Evolutionary conservation across 2,329 filamentous ascomycete species (phyloP).

Genomic region (Basipetospora chlamydospora): DNA sequence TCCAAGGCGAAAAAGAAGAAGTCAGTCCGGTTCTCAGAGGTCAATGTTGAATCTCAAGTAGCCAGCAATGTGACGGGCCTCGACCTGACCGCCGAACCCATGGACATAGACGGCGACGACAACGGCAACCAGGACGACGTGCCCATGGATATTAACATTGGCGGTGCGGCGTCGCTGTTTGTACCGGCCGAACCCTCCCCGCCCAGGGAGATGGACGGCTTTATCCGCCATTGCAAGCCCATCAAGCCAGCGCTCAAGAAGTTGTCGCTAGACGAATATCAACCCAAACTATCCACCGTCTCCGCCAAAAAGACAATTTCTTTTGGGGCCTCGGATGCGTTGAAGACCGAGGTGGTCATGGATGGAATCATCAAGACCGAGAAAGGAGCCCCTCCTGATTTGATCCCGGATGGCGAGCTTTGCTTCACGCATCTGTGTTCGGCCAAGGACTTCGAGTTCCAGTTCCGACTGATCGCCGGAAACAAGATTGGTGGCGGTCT

Average conservation of each 20-base stretch:
- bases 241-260: too few species aligned
- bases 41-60: too few species aligned
- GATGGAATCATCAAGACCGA: conserved; percentile 6
- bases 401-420: conserved; percentile 13
- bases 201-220: too few species aligned
- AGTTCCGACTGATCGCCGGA: not conserved
- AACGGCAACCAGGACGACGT: too few species aligned
- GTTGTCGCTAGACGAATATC: too few species aligned
- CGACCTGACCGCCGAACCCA: not conserved
- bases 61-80: too few species aligned
- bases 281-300: not conserved
- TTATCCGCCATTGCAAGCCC: too few species aligned
- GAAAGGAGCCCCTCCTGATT: conserved; percentile 13
- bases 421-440: conserved; percentile 21
- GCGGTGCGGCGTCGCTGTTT: not conserved
- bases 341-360: conserved; percentile 6
- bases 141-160: too few species aligned
- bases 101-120: not conserved
- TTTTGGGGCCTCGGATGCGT: conserved; percentile 6
- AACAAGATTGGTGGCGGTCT: conserved; percentile 7
- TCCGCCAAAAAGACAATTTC: conserved; percentile 5
- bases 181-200: not conserved
- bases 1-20: conserved; percentile 13
- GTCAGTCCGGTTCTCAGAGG: conserved; percentile 13
- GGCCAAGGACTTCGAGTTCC: conserved; percentile 15